Percentiles rank a stretch among this genome's conserved stretches.
phyloP scores from a whole-genome alignment of 2,329 filamentous ascomycete genomes.

The Hirsutella thompsonii region DNA sequence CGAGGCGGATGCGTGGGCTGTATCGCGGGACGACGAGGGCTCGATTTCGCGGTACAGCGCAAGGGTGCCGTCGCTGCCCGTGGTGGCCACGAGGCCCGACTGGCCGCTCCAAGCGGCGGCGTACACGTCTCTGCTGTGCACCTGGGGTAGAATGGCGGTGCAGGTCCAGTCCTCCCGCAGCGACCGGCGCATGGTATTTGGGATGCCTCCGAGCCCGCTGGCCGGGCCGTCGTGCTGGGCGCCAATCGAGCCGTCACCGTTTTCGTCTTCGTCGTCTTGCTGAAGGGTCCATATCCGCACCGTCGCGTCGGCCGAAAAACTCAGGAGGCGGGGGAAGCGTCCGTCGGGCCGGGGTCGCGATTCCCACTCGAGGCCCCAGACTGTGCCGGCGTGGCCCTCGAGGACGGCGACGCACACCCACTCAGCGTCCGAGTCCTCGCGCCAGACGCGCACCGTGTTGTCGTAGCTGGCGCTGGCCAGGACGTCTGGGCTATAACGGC shows the following conservation, averaged over 20 bases:
- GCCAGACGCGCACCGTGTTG: slow-evolving; percentile 78
- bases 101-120: slow-evolving; percentile 69
- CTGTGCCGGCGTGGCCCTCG: slow-evolving; percentile 70
- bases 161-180: slow-evolving; percentile 77
- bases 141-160: slow-evolving; percentile 59
- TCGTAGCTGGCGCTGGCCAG: slow-evolving; percentile 91
- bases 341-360: slow-evolving; percentile 21
- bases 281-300: slow-evolving; percentile 68
- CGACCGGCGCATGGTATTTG: slow-evolving; percentile 76
- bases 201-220: slow-evolving; percentile 47
- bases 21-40: too few species aligned
- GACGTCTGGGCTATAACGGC: slow-evolving; percentile 50
- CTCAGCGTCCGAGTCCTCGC: slow-evolving; percentile 76
- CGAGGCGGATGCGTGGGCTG: slow-evolving; percentile 5
- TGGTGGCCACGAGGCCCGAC: slow-evolving; percentile 71
- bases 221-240: slow-evolving; percentile 21
- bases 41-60: slow-evolving; percentile 61
- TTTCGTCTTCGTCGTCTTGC: slow-evolving; percentile 36
- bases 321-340: slow-evolving; percentile 52
- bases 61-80: slow-evolving; percentile 74
- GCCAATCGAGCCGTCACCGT: slow-evolving; percentile 10
- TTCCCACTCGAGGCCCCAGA: slow-evolving; percentile 79
- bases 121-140: slow-evolving; percentile 74
- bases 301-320: slow-evolving; percentile 73
- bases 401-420: slow-evolving; percentile 84